These are phyloP conservation scores for Pneumocystis carinii DNA, from an alignment of 1,139 yeast species.

Conservation along the genomic window DNA sequence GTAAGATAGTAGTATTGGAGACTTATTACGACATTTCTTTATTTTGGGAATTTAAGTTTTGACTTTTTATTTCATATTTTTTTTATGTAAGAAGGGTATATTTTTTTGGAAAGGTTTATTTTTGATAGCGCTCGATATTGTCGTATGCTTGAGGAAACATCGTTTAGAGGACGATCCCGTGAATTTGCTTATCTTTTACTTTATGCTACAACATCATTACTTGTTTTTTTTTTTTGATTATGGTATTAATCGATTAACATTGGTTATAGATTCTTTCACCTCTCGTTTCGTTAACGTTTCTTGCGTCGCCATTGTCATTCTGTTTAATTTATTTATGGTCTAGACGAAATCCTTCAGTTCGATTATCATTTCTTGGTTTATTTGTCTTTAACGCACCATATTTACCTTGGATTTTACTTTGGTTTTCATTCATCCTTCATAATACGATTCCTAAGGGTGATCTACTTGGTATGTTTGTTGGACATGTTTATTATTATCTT, in stretches of 20 bases:
- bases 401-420: constrained; percentile 28
- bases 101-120: background rate
- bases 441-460: constrained; percentile 21
- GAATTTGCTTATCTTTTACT: constrained; percentile 31
- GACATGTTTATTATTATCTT: constrained; percentile 31
- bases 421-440: constrained; percentile 19
- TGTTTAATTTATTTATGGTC: constrained; percentile 34
- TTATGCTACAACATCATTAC: constrained; percentile 21
- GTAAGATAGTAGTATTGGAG: constrained; percentile 28
- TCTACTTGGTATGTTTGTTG: constrained; percentile 29
- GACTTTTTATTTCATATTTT: constrained; percentile 27
- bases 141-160: constrained; percentile 28
- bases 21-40: constrained; percentile 29
- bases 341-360: constrained; percentile 30
- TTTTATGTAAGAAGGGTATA: constrained; percentile 19
- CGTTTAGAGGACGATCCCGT: constrained; percentile 23
- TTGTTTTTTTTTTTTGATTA: constrained; percentile 18
- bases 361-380: constrained; percentile 28
- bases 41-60: constrained; percentile 29
- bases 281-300: constrained; percentile 22
- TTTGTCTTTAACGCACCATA: constrained; percentile 30
- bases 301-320: constrained; percentile 28
- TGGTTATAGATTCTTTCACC: background rate
- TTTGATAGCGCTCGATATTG: constrained; percentile 23
- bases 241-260: no score